Evolutionary conservation across 768 basidiomycete species (phyloP), one percentile per base, ranked within the genome.

Genomic region (Candolleomyces aberdarensis): DNA sequence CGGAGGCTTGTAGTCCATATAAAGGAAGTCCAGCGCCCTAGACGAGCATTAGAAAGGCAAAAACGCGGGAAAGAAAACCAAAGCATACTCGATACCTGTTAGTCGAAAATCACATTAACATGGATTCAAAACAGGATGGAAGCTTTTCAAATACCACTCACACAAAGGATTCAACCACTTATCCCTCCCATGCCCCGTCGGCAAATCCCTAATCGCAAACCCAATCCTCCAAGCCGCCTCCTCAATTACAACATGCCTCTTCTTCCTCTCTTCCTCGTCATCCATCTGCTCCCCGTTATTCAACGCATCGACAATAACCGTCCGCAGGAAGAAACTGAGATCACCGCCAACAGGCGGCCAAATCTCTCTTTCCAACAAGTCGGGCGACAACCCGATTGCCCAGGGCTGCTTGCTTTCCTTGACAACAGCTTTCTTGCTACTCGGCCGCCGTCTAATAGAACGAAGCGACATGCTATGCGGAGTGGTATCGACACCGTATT

Each of bases 291-390:
- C 72, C 66, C 41, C 66, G 36, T 44, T 63, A 69, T 85, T 85
- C 41, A 92, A 77, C 5, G 91, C 88, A 70, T 94, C 94, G 9
- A 94, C 83, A 65, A 96, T 88, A 8, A 96, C 94, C 0, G 91
- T 89, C 56, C 93, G 75, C 47, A 96, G 75, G 64, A 88, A 85
- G 73, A 89, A 94, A 66, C 91, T 90, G 53, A 96, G 76, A 67
- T 95, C 93, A 2, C 88, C 81, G 5, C 91, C 92, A 17, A 89
- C 88, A 13, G 94, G 94, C 0, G 94, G 94, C 94, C 94, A 96
- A 5, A 80, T 83, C 54, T 85, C 85, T 40, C 88, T 78, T 49
- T 89, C 86, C 41, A 88, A 82, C n/a, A 96, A 72, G 2, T 84
- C 82, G 0, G 86, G 78, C 9, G 90, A 87, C 6, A 96, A 73